Evolutionary conservation across 176 grass and related monocot species (phyloP), one percentile per base, ranked within the genome.

Genomic region (Chloris gayana): DNA sequence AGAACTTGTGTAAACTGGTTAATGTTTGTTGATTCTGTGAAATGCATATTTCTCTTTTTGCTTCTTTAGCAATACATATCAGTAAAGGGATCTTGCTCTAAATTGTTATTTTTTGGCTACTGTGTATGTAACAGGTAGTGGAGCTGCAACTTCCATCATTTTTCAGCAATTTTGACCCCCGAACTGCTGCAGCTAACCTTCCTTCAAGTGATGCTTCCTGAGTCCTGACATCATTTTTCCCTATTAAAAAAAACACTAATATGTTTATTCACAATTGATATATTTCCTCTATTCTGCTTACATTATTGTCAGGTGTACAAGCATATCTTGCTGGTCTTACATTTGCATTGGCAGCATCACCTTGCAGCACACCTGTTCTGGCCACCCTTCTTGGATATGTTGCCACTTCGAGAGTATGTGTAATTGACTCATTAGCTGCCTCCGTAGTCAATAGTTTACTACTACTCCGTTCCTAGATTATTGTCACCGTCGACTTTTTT

Each of bases 281-380:
- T 62, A 25, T 89, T 39, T 71, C 4, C 42, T 51, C 72, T 60
- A 63, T 68, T 69, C 34, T 14, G 6, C 15, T 73, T 25, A 74
- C 83, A 76, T 84, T 63, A 62, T 75, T 85, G n/a, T 62, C 63
- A 98, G 95, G 92, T 74, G 92, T 94, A 64, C 95, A 94, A 94
- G 92, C 92, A 91, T 98, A 98, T 89, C 81, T 98, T 73, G 92
- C 88, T 85, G 92, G 95, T 42, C 95, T 98, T 85, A 91, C 95
- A 82, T 98, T 98, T 92, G 95, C 95, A 37, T 84, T 98, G 38
- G 95, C 95, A 29, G 92, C 92, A 81, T 98, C 95, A 64, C 95
- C 95, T 84, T 98, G 95, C 85, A 98, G 92, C 87, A 98, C 92
- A 64, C 95, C 95, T 64, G 95, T 98, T 59, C 95, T 98, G 65